These are phyloP conservation scores for Emmonsia crescens DNA, from an alignment of 2,329 filamentous ascomycete genomes.

Conservation along the genomic window DNA sequence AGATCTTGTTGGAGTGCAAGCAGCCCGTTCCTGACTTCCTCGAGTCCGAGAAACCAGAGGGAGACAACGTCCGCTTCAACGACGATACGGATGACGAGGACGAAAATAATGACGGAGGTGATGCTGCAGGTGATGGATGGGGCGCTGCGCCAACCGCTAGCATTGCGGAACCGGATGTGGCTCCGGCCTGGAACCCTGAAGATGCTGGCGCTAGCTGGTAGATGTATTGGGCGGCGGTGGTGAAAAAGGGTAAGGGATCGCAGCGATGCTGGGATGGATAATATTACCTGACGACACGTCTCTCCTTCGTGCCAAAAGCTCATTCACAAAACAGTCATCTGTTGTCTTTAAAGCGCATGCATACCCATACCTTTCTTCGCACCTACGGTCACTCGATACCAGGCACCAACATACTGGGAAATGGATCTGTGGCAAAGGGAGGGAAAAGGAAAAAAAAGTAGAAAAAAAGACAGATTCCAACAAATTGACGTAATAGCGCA, in stretches of 20 bases:
- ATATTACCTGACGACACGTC: too few species aligned
- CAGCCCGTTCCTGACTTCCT: conserved; percentile 79
- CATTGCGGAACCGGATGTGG: conserved; percentile 1
- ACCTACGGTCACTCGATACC: neutral
- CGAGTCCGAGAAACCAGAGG: conserved; percentile 40
- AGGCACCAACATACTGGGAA: too few species aligned
- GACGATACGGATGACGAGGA: conserved; percentile 42
- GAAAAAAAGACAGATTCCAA: neutral
- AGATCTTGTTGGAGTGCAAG: conserved; percentile 67
- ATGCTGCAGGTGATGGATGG: conserved; percentile 11
- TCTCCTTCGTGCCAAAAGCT: neutral
- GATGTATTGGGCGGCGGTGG: neutral
- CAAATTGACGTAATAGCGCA: too few species aligned
- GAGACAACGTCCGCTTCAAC: conserved; percentile 37
- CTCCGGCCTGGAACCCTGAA: conserved; percentile 2
- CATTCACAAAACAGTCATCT: neutral
- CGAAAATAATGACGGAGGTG: conserved; percentile 16
- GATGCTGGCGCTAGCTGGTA: conserved; percentile 3
- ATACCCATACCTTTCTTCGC: neutral
- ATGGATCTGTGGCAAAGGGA: too few species aligned
- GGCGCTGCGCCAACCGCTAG: conserved; percentile 2
- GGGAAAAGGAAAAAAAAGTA: neutral
- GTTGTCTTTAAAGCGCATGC: neutral
- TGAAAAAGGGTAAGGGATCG: neutral
- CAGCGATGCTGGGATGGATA: neutral